A percentile compares a stretch with the other conserved stretches of the same genome.
phyloP scores from a whole-genome alignment of 1,139 yeast genomes.

The Pichia sp. region DNA sequence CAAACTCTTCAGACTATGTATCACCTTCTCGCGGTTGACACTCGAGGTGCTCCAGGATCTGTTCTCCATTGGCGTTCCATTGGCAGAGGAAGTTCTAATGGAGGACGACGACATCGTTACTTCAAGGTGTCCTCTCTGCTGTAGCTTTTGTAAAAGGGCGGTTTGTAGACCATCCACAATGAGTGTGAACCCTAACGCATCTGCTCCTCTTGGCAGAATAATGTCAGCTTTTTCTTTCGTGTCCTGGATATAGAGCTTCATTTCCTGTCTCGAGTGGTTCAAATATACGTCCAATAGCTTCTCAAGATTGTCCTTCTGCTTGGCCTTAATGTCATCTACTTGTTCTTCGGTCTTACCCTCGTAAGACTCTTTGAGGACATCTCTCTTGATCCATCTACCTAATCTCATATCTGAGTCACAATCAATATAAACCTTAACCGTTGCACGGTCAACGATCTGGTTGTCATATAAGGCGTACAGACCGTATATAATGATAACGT shows the following conservation, averaged over 20 bases:
- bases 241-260: conserved; percentile 64
- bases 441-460: conserved; percentile 49
- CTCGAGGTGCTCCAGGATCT: conserved; percentile 8
- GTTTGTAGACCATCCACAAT: conserved; percentile 70
- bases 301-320: conserved; percentile 32
- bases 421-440: conserved; percentile 71
- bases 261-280: conserved; percentile 65
- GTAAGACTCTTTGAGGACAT: conserved; percentile 11
- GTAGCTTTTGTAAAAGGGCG: conserved; percentile 23
- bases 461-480: conserved; percentile 70
- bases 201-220: conserved; percentile 70
- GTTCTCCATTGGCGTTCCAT: not conserved
- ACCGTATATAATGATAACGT: conserved; percentile 63
- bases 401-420: conserved; percentile 81
- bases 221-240: conserved; percentile 80
- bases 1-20: conserved; percentile 12
- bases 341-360: not conserved
- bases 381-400: conserved; percentile 54
- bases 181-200: conserved; percentile 52
- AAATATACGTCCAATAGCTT: conserved; percentile 53
- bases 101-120: too few relatives aligned
- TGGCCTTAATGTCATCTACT: conserved; percentile 5
- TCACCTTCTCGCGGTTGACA: conserved; percentile 9
- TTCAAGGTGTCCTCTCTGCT: too few relatives aligned
- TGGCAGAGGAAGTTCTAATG: too few relatives aligned